Evolutionary conservation across 148 eudicot genomes (phyloP).

Genomic region (Camellia granthamiana): DNA sequence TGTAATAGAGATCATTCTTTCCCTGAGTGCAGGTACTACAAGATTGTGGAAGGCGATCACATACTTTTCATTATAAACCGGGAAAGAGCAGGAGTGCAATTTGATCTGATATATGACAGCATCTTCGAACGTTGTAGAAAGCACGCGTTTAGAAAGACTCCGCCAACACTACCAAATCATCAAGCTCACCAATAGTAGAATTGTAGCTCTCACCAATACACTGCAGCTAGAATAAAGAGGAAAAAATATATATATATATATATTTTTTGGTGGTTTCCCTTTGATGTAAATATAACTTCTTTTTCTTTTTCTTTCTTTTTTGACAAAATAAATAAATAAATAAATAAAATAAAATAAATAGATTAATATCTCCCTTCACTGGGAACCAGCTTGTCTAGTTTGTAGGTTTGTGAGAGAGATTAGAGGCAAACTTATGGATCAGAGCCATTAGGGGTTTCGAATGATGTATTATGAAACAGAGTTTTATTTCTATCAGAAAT

Average conservation of each 20-base stretch:
- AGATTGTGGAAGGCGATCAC: constrained; percentile 87
- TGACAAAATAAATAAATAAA: not conserved
- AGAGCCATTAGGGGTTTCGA: not conserved
- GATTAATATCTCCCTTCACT: too few relatives aligned
- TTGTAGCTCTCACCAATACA: not conserved
- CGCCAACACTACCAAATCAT: constrained; percentile 65
- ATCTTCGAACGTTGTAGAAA: constrained; percentile 91
- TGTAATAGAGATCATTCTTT: not conserved
- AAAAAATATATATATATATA: not conserved
- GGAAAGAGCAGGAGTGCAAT: constrained; percentile 87
- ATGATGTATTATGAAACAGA: too few relatives aligned
- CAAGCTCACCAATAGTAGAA: constrained; percentile 28
- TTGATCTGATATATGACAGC: constrained; percentile 85
- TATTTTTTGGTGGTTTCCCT: not conserved
- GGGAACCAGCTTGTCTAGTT: not conserved
- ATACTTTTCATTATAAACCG: constrained; percentile 78
- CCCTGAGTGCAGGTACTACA: constrained; percentile 78
- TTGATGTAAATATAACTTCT: not conserved
- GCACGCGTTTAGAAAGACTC: constrained; percentile 65
- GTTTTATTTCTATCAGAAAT: not conserved
- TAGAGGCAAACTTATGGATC: not conserved
- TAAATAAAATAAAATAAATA: too few relatives aligned
- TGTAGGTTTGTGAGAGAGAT: not conserved
- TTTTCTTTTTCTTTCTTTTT: not conserved
- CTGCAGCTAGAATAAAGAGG: not conserved